Conservation (phyloP, 257 asterid species). For the Solanum microdontum region DNA sequence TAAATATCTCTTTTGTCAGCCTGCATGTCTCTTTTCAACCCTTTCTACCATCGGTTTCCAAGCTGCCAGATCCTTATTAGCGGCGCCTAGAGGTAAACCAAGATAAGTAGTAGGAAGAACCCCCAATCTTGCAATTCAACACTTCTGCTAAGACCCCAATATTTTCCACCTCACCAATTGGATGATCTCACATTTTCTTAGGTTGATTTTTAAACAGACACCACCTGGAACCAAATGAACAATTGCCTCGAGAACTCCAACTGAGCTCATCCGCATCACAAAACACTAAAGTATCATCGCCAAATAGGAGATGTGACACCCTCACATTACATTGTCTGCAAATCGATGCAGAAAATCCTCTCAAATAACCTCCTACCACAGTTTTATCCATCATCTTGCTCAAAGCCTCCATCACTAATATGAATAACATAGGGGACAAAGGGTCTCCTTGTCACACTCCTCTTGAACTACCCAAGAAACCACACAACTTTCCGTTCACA, state of each 20-base stretch:
- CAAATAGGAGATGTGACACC: too few relatives aligned
- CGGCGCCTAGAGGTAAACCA: not conserved
- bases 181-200: not conserved
- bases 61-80: not conserved
- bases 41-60: not conserved
- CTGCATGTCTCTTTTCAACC: not conserved
- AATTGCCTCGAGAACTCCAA: not conserved
- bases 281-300: too few relatives aligned
- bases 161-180: not conserved
- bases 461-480: not conserved
- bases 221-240: not conserved
- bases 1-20: not conserved
- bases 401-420: not conserved
- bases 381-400: not conserved
- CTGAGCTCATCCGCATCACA: too few relatives aligned
- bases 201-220: not conserved
- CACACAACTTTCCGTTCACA: not conserved
- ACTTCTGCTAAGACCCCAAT: not conserved
- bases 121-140: not conserved
- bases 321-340: too few relatives aligned
- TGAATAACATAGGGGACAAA: not conserved
- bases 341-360: too few relatives aligned
- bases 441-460: not conserved
- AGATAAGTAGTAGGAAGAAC: not conserved
- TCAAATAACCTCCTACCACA: too few relatives aligned